Evolutionary conservation across 495 filamentous ascomycete genomes (phyloP), one percentile per base, ranked within the genome.

Genomic region (Penicillium angulare): DNA sequence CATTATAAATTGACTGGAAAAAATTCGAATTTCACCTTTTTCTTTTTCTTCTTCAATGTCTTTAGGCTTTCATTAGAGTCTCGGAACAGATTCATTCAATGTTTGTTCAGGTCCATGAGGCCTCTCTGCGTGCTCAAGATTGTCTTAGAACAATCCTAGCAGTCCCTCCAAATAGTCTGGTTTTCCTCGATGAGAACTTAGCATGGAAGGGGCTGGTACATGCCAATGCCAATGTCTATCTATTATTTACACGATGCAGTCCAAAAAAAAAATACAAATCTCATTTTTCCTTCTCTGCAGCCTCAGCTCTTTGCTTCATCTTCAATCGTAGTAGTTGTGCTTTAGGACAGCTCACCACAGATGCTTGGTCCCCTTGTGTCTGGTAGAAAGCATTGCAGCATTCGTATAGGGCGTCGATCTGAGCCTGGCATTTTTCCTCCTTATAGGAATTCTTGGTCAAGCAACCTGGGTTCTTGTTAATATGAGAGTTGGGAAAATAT

Each of bases 51-150:
- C 73, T 72, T 69, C 74, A 75, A 92, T 95, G 87, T 93, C 86
- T 73, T 46, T 86, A 93, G 91, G 86, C 88, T 84, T 81, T 89
- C 89, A 90, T 92, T 98, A 98, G 93, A 98, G 93, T 98, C 93
- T 95, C 93, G 93, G 89, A 86, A 83, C 84, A 88, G 85, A 89
- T 82, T 66, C 71, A 73, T 69, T 93, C 90, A 87, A 78, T 97
- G 82, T 90, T 92, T 91, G 84, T 89, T 87, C 89, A 95, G 90
- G 83, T 87, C 87, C 82, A 71, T 70, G 71, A 79, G 84, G 80
- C 80, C 87, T 92, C 85, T 80, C 63, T 69, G 90, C 93, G 93
- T 89, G 93, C 93, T 98, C 92, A 92, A 88, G 88, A 90, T 91
- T 85, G 85, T 86, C 93, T 95, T 81, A 98, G 82, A 98, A 61